These are phyloP conservation scores for Nicotiana attenuata DNA, from an alignment of 257 asterid species.

Conservation along the genomic window DNA sequence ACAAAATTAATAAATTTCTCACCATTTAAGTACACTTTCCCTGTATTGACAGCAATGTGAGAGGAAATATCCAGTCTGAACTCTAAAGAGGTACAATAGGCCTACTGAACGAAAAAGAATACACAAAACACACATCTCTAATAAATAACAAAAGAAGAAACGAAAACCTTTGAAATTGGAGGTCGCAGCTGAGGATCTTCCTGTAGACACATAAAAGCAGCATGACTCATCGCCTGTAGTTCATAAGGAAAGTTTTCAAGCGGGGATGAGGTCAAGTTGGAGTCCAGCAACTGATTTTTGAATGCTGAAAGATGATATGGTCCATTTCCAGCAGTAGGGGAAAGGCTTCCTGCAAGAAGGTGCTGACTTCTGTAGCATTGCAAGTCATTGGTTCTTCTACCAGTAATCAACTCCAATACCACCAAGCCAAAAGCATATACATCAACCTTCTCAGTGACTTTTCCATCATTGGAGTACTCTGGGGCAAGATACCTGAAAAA, in stretches of 20 bases:
- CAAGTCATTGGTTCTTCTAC: conserved; percentile 45
- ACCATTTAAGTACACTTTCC: neutral
- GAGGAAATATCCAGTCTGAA: neutral
- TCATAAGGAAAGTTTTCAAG: conserved; percentile 45
- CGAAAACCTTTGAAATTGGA: conserved; percentile 72
- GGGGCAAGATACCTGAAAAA: conserved; percentile 70
- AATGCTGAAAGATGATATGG: conserved; percentile 42
- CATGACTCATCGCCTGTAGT: conserved; percentile 59
- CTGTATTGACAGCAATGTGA: neutral
- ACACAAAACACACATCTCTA: neutral
- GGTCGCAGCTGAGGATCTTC: conserved; percentile 77
- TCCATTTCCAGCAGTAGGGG: conserved; percentile 38
- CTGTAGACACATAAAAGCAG: conserved; percentile 72
- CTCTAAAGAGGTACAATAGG: neutral
- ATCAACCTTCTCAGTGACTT: conserved; percentile 75
- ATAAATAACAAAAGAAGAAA: neutral
- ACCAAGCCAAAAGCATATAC: conserved; percentile 73
- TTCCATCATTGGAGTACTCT: conserved; percentile 49
- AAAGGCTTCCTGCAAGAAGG: conserved; percentile 37
- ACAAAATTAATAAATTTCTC: neutral
- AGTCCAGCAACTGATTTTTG: conserved; percentile 46
- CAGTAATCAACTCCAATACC: conserved; percentile 66
- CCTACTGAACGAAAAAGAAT: neutral
- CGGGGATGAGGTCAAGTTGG: conserved; percentile 37
- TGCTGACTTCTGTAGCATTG: conserved; percentile 44